phyloP scores from a whole-genome alignment of 495 filamentous ascomycete species.

The Podospora bellae-mahoneyi region DNA sequence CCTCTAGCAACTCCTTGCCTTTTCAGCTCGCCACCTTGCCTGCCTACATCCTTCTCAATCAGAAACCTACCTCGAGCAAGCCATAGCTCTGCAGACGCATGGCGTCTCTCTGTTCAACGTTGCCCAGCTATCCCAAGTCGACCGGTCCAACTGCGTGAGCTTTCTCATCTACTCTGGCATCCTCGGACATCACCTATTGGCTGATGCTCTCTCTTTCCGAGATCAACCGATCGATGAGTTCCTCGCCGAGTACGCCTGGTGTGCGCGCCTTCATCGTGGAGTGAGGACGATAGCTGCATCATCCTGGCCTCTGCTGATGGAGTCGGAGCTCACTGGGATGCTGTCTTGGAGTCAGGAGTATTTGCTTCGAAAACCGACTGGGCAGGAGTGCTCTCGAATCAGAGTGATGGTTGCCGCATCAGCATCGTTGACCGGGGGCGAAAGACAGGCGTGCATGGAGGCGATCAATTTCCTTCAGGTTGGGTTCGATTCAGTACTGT shows the following conservation, averaged over 20 bases:
- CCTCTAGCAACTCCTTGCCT: neutral
- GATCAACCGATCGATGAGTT: neutral
- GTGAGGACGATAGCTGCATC: neutral
- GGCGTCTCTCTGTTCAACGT: neutral
- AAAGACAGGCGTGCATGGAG: neutral
- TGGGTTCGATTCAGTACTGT: neutral
- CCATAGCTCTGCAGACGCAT: neutral
- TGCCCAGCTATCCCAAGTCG: neutral
- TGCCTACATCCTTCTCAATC: neutral
- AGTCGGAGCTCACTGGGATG: neutral
- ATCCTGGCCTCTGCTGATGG: neutral
- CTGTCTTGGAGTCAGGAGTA: conserved; percentile 1
- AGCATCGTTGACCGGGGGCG: neutral
- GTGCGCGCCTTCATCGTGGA: neutral
- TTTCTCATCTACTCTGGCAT: neutral
- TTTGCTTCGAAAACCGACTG: neutral
- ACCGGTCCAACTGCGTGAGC: neutral
- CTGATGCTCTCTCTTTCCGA: neutral
- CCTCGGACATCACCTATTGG: neutral
- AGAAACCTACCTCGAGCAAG: neutral
- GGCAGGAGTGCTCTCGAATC: neutral
- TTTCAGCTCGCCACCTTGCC: neutral
- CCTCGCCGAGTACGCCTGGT: neutral
- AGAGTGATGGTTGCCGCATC: neutral
- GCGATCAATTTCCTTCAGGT: neutral